A percentile compares a stretch with the other conserved stretches of the same genome.
Evolutionary conservation across 352 stramenopile species (phyloP).

Genomic region (Pythium folliculosum): DNA sequence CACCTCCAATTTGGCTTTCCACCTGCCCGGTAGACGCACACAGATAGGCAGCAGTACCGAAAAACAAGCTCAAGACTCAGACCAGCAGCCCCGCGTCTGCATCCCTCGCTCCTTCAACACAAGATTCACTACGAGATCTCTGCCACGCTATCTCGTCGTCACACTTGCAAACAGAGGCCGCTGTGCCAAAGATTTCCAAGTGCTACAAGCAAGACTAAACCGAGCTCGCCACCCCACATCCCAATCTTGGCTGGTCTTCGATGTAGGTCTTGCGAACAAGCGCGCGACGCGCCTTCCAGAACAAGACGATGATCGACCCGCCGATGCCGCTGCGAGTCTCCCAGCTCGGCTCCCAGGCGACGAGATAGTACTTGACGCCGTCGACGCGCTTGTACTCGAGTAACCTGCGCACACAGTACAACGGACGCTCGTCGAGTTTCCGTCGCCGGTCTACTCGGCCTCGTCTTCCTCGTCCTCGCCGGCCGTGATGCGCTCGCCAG

Average conservation of each 20-base stretch:
- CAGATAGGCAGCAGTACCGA: too few relatives aligned
- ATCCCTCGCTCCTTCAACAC: too few relatives aligned
- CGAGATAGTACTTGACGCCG: conserved; percentile 13
- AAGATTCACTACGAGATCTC: too few relatives aligned
- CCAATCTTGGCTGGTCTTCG: conserved; percentile 19
- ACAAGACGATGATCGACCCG: conserved; percentile 4
- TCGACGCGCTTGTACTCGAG: conserved; percentile 17
- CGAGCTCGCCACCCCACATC: too few relatives aligned
- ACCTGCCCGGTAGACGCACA: too few relatives aligned
- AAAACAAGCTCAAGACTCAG: too few relatives aligned
- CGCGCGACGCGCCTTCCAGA: conserved; percentile 1
- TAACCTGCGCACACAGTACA: conserved; percentile 9
- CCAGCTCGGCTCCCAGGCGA: conserved; percentile 17
- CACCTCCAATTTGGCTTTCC: too few relatives aligned
- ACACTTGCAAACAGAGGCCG: too few relatives aligned
- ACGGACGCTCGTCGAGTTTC: conserved; percentile 1
- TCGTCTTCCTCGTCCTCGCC: not conserved
- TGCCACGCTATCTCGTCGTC: too few relatives aligned
- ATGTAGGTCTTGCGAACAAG: conserved; percentile 15
- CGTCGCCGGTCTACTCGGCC: not conserved
- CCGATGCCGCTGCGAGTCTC: conserved; percentile 11
- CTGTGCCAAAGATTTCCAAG: too few relatives aligned
- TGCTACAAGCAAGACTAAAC: too few relatives aligned
- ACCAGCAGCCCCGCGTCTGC: too few relatives aligned
- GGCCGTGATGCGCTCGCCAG: not conserved